phyloP scores from a whole-genome alignment of 352 stramenopile genomes.

The Pythium monospermum region DNA sequence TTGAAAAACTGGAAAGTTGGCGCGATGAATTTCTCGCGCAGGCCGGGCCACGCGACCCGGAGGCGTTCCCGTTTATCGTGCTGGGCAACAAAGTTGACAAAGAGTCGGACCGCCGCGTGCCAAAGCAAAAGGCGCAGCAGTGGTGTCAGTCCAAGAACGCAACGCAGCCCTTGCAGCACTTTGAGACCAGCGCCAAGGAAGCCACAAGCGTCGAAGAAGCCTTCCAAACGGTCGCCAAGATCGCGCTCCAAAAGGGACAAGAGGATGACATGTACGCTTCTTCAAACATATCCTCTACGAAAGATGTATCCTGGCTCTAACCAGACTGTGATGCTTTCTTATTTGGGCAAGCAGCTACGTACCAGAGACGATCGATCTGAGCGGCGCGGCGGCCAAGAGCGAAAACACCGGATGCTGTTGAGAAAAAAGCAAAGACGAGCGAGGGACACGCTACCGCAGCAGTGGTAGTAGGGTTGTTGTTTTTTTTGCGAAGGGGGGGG shows the following conservation, averaged over 20 bases:
- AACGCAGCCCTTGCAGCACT: slow-evolving; percentile 92
- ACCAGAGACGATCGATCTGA: slow-evolving; percentile 83
- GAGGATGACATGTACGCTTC: slow-evolving; percentile 79
- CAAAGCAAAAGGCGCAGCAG: slow-evolving; percentile 87
- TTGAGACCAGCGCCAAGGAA: slow-evolving; percentile 98
- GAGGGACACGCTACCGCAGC: too few species aligned
- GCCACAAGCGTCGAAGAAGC: slow-evolving; percentile 96
- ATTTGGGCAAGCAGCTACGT: slow-evolving; percentile 47
- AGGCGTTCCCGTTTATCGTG: slow-evolving; percentile 97
- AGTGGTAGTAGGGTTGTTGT: too few species aligned
- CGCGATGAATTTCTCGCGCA: slow-evolving; percentile 96
- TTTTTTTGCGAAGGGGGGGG: too few species aligned
- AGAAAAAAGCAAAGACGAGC: too few species aligned
- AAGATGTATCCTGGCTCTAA: slow-evolving; percentile 2
- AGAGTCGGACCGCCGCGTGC: slow-evolving; percentile 82
- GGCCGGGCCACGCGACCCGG: slow-evolving; percentile 82
- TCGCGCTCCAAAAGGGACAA: slow-evolving; percentile 83
- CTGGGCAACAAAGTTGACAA: slow-evolving; percentile 99
- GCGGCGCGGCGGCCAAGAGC: slow-evolving; percentile 57
- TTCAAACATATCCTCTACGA: background rate
- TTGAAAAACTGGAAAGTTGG: slow-evolving; percentile 98
- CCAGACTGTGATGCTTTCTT: background rate
- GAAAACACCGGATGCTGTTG: slow-evolving; percentile 75
- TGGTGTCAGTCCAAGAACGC: slow-evolving; percentile 90
- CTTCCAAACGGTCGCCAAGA: slow-evolving; percentile 91